Conservation (phyloP, 2,329 filamentous ascomycete species). For the Polytolypa hystricis region DNA sequence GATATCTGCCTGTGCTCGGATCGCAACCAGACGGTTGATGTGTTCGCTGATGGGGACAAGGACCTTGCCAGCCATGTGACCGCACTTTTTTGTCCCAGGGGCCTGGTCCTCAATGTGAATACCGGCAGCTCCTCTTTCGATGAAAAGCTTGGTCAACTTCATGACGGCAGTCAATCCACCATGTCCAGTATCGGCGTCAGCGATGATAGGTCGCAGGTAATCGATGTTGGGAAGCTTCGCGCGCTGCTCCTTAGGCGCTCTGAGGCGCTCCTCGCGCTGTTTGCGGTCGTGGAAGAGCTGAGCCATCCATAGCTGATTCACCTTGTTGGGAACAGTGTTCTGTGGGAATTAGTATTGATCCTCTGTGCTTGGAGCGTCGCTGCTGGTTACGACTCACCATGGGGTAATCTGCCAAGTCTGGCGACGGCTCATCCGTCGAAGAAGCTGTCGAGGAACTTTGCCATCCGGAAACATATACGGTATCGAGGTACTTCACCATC, state of each 20-base stretch:
- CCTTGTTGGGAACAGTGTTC: slow-evolving; percentile 98
- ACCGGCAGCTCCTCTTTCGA: slow-evolving; percentile 91
- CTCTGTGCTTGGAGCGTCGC: too few relatives aligned
- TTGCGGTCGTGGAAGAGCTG: slow-evolving; percentile 99
- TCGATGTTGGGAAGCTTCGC: slow-evolving; percentile 68
- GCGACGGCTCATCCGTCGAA: slow-evolving; percentile 86
- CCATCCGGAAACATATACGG: slow-evolving; percentile 97
- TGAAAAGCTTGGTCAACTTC: slow-evolving; percentile 97
- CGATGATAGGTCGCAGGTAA: slow-evolving; percentile 90
- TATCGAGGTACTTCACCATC: slow-evolving; percentile 98
- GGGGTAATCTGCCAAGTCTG: slow-evolving; percentile 95
- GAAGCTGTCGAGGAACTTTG: slow-evolving; percentile 96
- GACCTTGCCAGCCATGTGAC: slow-evolving; percentile 98
- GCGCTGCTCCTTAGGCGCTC: slow-evolving; percentile 61
- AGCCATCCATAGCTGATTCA: slow-evolving; percentile 93
- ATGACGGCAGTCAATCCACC: slow-evolving; percentile 96
- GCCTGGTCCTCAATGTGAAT: slow-evolving; percentile 99
- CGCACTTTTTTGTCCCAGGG: slow-evolving; percentile 97
- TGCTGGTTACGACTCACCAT: too few relatives aligned
- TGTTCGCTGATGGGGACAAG: slow-evolving; percentile 94
- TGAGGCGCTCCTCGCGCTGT: slow-evolving; percentile 88
- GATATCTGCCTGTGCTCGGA: slow-evolving; percentile 94
- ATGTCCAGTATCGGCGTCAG: slow-evolving; percentile 94
- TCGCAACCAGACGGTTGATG: slow-evolving; percentile 93
- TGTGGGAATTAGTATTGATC: slow-evolving; percentile 27